These are phyloP conservation scores for Globisporangium paroecandrum DNA, from an alignment of 352 stramenopile species.

Conservation along the genomic window DNA sequence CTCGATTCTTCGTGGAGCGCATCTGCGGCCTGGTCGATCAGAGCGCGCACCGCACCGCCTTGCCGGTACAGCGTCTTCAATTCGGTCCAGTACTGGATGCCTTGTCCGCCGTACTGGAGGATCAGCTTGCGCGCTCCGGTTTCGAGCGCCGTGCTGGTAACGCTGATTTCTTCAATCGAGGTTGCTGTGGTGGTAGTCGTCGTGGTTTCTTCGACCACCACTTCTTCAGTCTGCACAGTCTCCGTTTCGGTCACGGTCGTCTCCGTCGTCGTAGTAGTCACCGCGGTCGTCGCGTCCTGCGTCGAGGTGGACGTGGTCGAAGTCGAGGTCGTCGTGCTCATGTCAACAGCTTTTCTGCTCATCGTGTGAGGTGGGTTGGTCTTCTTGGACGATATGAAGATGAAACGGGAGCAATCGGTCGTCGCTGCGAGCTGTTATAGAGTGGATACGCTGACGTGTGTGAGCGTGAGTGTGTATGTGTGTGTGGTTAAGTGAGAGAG, in stretches of 20 bases:
- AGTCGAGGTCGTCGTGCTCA: not conserved
- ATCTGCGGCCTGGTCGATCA: constrained; percentile 45
- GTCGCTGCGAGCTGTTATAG: not conserved
- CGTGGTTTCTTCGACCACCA: not conserved
- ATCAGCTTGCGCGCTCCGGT: constrained; percentile 29
- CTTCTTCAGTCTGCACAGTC: too few relatives aligned
- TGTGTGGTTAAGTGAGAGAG: not conserved
- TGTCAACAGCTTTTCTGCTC: not conserved
- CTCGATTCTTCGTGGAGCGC: constrained; percentile 52
- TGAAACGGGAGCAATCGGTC: not conserved
- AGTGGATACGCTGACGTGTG: not conserved
- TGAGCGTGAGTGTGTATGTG: not conserved
- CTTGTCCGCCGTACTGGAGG: constrained; percentile 70
- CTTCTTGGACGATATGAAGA: not conserved
- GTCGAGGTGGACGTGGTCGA: not conserved
- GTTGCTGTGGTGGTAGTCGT: not conserved
- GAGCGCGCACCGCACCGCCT: constrained; percentile 24
- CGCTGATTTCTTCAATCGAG: not conserved
- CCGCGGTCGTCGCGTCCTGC: not conserved
- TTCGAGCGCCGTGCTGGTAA: not conserved
- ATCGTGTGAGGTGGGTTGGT: not conserved
- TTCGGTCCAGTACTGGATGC: constrained; percentile 63
- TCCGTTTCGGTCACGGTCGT: not conserved
- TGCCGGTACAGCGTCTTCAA: constrained; percentile 44
- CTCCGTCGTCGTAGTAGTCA: not conserved